Conservation (phyloP, 2,329 filamentous ascomycete species). For the Dendryphion nanum region DNA sequence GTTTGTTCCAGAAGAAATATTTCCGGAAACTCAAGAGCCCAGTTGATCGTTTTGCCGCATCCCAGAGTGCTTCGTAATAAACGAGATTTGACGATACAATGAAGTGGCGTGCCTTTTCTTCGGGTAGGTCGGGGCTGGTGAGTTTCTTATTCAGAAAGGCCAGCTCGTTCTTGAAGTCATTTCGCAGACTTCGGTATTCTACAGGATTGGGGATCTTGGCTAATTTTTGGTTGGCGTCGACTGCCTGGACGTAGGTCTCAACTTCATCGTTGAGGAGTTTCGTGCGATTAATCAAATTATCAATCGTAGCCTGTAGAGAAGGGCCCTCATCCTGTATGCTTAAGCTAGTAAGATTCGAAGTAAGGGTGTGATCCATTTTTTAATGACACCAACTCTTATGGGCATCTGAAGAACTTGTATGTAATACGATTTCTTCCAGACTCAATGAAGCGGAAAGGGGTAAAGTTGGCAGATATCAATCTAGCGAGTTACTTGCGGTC, state of each 20-base stretch:
- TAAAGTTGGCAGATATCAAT: too few species aligned
- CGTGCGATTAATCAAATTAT: constrained; percentile 39
- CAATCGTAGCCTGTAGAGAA: constrained; percentile 20
- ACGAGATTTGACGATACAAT: constrained; percentile 65
- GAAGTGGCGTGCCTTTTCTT: constrained; percentile 48
- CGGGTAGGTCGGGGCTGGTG: constrained; percentile 17
- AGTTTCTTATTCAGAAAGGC: constrained; percentile 27
- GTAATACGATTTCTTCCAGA: too few species aligned
- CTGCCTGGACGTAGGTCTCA: constrained; percentile 39
- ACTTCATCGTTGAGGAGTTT: constrained; percentile 41
- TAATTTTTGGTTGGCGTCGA: constrained; percentile 28
- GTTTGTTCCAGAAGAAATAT: constrained; percentile 34
- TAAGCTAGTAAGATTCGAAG: background rate
- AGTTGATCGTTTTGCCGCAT: constrained; percentile 56
- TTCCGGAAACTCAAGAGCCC: constrained; percentile 56
- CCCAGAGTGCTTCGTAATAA: constrained; percentile 65
- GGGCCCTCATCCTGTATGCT: background rate
- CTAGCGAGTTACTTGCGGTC: too few species aligned
- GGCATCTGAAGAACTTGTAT: too few species aligned
- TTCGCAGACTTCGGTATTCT: constrained; percentile 31
- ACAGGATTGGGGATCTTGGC: constrained; percentile 37
- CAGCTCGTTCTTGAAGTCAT: constrained; percentile 37
- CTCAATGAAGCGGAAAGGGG: too few species aligned
- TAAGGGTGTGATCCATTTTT: too few species aligned
- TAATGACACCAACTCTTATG: too few species aligned